Conservation (phyloP, 2,329 filamentous ascomycete genomes). For the Talaromyces sp. region DNA sequence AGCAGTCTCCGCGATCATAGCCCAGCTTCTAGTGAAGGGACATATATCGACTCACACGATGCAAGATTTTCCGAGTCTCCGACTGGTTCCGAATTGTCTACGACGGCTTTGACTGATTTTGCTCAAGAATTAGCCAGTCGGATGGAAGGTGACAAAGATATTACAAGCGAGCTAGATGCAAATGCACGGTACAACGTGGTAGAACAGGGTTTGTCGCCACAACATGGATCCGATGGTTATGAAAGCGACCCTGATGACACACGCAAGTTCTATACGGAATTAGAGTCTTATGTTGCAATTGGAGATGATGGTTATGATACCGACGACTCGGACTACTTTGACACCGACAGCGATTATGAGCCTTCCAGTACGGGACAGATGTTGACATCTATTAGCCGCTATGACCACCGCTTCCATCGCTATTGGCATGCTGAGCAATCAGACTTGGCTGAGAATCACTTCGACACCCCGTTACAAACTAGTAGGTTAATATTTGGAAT, state of each 20-base stretch:
- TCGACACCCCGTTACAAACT: background rate
- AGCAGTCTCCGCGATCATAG: background rate
- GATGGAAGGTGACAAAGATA: constrained; percentile 19
- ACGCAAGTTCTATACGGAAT: constrained; percentile 32
- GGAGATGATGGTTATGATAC: constrained; percentile 24
- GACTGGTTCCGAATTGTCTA: background rate
- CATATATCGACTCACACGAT: background rate
- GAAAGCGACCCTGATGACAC: constrained; percentile 33
- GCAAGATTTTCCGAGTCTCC: background rate
- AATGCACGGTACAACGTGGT: constrained; percentile 28
- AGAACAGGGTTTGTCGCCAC: constrained; percentile 20
- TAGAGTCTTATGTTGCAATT: background rate
- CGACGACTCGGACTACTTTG: constrained; percentile 19
- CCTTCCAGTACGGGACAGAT: constrained; percentile 2
- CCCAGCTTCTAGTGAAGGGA: background rate
- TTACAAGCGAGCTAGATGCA: constrained; percentile 24
- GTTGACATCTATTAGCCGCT: constrained; percentile 10
- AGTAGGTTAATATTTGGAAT: background rate
- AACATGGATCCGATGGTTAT: constrained; percentile 15
- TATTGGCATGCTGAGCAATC: constrained; percentile 5
- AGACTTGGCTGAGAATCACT: background rate
- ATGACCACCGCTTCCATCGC: constrained; percentile 9
- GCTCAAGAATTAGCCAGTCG: constrained; percentile 15
- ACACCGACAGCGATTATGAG: constrained; percentile 24
- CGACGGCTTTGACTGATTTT: background rate